Evolutionary conservation across 2,329 filamentous ascomycete species (phyloP), one percentile per base, ranked within the genome.

Genomic region (Microsporum canis): DNA sequence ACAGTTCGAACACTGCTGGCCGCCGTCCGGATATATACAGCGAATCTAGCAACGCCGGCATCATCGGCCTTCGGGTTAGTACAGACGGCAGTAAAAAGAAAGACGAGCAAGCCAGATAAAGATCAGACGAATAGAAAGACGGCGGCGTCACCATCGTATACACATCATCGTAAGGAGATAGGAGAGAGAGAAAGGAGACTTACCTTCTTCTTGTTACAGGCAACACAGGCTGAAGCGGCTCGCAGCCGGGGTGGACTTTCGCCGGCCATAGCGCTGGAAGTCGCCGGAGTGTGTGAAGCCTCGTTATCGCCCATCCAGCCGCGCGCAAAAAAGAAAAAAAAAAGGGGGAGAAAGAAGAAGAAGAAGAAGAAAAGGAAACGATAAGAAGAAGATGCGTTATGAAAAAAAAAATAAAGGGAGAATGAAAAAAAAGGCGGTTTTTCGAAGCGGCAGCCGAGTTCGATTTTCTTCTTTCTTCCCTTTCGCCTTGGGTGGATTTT

Each of bases 191-290:
- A 41, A 10, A 56, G 14, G 8, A 34, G 55, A 43, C 38, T 41
- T 39, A 63, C 64, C 66, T 71, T 71, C 57, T 70, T 71, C 61
- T 68, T 69, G 62, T 71, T 71, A 47, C 69, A 71, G 14, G 67
- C 68, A 14, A 69, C 64, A 62, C 69, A 71, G 7, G 69, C 69
- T 17, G 65, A 67, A n/a, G 68, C 65, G 53, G 69, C 69, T 14
- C 69, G 65, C 5, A 70, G 59, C 61, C 65, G 67, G 7, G 67
- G 66, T n/a, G 67, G 68, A 38, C 64, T 68, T 47, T 63, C 63
- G 55, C 27, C 61, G 36, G 60, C 56, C 57, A 53, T 51, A 36
- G 58, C 31, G 41, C 17, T 33, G 47, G 45, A 51, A 51, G 53
- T 57, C 39, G 59, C 59, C n/a, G 61, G 60, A 57, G 62, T 33